phyloP scores from a whole-genome alignment of 768 basidiomycete genomes.

The Leccinum arenicola region DNA sequence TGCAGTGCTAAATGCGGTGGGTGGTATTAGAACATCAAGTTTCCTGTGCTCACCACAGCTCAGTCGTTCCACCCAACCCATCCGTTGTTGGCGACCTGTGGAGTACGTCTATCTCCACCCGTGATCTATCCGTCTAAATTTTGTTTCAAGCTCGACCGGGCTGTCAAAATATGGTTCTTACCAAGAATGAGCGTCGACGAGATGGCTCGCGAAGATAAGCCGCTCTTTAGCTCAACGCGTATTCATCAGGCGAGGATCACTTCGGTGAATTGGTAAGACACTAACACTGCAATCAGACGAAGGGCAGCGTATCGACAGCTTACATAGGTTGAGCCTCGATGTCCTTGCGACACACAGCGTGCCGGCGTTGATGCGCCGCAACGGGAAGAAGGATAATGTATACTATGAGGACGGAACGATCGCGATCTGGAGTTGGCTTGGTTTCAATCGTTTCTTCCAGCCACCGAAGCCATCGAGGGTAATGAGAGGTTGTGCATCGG shows the following conservation, averaged over 20 bases:
- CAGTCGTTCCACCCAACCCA: constrained; percentile 67
- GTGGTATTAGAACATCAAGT: constrained; percentile 13
- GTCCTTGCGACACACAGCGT: constrained; percentile 53
- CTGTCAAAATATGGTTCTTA: constrained; percentile 73
- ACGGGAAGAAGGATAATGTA: constrained; percentile 19
- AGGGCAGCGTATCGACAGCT: not conserved
- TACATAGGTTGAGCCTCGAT: constrained; percentile 54
- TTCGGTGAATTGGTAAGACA: constrained; percentile 57
- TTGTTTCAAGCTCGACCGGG: constrained; percentile 57
- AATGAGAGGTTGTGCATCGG: constrained; percentile 59
- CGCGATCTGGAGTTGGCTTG: constrained; percentile 67
- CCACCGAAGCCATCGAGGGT: constrained; percentile 32
- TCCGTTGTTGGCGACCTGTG: constrained; percentile 74
- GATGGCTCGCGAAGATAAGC: constrained; percentile 67
- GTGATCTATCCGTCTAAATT: constrained; percentile 1
- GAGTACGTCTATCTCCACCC: constrained; percentile 43
- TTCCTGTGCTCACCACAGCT: constrained; percentile 1
- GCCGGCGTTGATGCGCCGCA: constrained; percentile 44
- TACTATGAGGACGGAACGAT: constrained; percentile 49
- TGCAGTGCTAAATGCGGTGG: constrained; percentile 64
- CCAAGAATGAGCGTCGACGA: constrained; percentile 36
- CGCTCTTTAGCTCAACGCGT: constrained; percentile 64
- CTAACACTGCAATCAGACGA: not conserved
- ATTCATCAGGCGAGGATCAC: constrained; percentile 66
- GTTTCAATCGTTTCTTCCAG: constrained; percentile 61